Conservation (phyloP, 257 asterid species). For the Rehmannia glutinosa region DNA sequence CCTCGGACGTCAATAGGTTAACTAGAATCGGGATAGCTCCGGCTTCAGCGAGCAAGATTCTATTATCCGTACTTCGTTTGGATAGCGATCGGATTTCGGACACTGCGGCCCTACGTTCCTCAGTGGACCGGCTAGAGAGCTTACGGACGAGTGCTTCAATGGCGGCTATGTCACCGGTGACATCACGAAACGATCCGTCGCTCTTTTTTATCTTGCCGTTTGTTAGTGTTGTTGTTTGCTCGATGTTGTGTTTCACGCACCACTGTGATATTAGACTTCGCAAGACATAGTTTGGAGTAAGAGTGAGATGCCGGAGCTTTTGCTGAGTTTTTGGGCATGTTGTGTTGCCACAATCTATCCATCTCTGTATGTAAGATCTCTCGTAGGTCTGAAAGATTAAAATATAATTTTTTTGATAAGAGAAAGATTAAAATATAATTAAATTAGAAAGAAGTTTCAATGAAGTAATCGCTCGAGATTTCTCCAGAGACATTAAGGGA, state of each 20-base stretch:
- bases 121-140: conserved; percentile 59
- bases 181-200: conserved; percentile 81
- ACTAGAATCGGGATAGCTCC: conserved; percentile 88
- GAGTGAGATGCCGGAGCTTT: conserved; percentile 70
- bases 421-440: background rate
- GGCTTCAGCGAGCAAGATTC: conserved; percentile 84
- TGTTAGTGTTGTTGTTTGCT: conserved; percentile 49
- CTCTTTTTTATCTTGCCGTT: conserved; percentile 67
- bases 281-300: conserved; percentile 81
- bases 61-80: conserved; percentile 83
- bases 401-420: background rate
- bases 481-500: no score
- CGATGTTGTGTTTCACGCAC: conserved; percentile 62
- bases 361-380: conserved; percentile 85
- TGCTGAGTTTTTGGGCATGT: conserved; percentile 98
- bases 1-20: conserved; percentile 63
- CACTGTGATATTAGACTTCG: conserved; percentile 78
- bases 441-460: conserved; percentile 10
- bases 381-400: conserved; percentile 71
- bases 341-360: conserved; percentile 91
- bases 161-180: conserved; percentile 62
- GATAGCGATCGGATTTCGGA: conserved; percentile 78
- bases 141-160: conserved; percentile 61
- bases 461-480: no score
- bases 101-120: conserved; percentile 69